A percentile compares a stretch with the other conserved stretches of the same genome.
Evolutionary conservation across 75 land plant genomes (phyloP).

Genomic region (Selaginella moellendorffii): DNA sequence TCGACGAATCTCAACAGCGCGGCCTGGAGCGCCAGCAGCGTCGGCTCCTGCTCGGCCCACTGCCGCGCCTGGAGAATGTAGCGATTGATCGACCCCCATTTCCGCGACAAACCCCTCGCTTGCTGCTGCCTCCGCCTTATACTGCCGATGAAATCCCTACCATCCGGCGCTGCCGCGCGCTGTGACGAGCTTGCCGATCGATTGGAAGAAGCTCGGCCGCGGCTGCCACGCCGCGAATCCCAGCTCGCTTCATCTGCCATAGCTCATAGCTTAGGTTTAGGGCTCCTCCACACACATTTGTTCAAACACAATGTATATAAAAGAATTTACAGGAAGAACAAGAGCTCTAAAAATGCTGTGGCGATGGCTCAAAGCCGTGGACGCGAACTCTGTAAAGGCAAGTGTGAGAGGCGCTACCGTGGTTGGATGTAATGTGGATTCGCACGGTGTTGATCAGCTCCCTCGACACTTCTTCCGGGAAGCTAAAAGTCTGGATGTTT

Average conservation of each 20-base stretch:
- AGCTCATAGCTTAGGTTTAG: background rate
- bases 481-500: conserved; percentile 57
- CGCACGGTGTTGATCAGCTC: conserved; percentile 48
- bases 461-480: conserved; percentile 20
- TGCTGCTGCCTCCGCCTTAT: background rate
- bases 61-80: too few species aligned
- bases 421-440: conserved; percentile 65
- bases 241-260: background rate
- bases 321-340: background rate
- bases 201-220: background rate
- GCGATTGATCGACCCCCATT: too few species aligned
- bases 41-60: too few species aligned
- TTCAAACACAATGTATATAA: too few species aligned
- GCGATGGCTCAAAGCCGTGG: conserved; percentile 65
- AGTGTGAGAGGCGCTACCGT: conserved; percentile 71
- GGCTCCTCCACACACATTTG: background rate
- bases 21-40: too few species aligned
- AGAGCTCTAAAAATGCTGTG: background rate
- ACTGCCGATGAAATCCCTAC: background rate
- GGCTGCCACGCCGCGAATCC: background rate
- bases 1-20: too few species aligned
- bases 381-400: conserved; percentile 94
- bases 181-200: background rate
- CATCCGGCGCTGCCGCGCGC: background rate
- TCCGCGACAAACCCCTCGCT: background rate